Conservation (phyloP, 768 basidiomycete species). For the Hirschioporus abietinus region DNA sequence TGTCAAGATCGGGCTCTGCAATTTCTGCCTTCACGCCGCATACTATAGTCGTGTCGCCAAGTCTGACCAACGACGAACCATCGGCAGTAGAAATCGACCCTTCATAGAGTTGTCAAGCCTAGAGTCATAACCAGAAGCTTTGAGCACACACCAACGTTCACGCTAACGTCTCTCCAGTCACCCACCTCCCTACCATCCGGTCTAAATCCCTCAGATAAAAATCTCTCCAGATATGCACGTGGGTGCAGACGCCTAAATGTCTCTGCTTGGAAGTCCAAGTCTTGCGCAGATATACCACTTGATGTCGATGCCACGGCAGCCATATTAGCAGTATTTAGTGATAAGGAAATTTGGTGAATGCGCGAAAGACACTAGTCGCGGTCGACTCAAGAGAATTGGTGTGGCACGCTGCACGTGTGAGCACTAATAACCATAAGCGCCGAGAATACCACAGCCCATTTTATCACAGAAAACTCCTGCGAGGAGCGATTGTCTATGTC, state of each 20-base stretch:
- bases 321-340: neutral
- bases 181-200: conserved; percentile 76
- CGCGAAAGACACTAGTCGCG: too few relatives aligned
- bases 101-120: conserved; percentile 23
- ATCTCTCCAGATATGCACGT: conserved; percentile 79
- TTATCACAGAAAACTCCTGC: too few relatives aligned
- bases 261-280: neutral
- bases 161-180: conserved; percentile 67
- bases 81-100: conserved; percentile 93
- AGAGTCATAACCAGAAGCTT: conserved; percentile 4
- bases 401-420: too few relatives aligned
- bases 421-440: too few relatives aligned
- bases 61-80: conserved; percentile 84
- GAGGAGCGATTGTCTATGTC: too few relatives aligned
- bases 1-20: conserved; percentile 80
- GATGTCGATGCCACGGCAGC: neutral
- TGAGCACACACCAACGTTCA: conserved; percentile 68
- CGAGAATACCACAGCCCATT: too few relatives aligned
- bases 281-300: neutral
- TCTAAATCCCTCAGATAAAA: conserved; percentile 69
- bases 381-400: too few relatives aligned
- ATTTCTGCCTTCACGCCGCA: conserved; percentile 97
- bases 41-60: conserved; percentile 92
- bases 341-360: neutral
- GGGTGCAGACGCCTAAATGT: conserved; percentile 91